Evolutionary conservation across 2,329 filamentous ascomycete genomes (phyloP), one percentile per base, ranked within the genome.

Genomic region (Fonsecaea pedrosoi): DNA sequence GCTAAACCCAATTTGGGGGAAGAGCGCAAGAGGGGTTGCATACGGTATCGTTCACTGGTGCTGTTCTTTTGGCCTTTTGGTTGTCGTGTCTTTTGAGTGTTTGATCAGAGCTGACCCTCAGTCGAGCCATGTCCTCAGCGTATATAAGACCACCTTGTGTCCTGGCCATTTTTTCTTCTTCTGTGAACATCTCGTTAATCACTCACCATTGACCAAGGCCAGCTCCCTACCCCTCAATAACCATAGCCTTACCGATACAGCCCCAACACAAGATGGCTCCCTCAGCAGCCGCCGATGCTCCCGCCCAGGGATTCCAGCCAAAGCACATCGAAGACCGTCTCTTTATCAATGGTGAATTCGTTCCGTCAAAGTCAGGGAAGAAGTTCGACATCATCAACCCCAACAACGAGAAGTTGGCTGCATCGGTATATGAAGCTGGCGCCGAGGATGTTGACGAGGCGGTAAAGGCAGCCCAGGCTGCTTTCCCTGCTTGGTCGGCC

Each of bases 401-500:
- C 2, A 60, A 72, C 53, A 75, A 69, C 53, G 75, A 77, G 58
- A 75, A 75, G 60, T 66, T 70, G 35, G 76, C 76, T 32, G 67
- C 67, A 15, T 63, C 74, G 4, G 74, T 78, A 10, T 72, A 76
- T 25, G 75, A 75, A 70, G 75, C 73, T 12, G 74, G 71, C 13
- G 74, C 73, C 38, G 71, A 74, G 48, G 76, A 78, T 70, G 74
- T 77, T 55, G 75, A 77, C 54, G 71, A 70, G 25, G 76, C 76
- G 25, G 76, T 78, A 13, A 54, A 67, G 25, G 75, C 71, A 15
- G 76, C 76, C 12, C 68, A 75, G 45, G 70, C 71, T 18, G 74
- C 75, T 25, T 75, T 77, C 75, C 5, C 61, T 64, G 75, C 78
- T 0, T 86, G 84, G 84, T 79, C 78, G 30, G 76, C 78, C 56